These are phyloP conservation scores for Xylariaceae sp. DNA, from an alignment of 2,329 filamentous ascomycete genomes.

Conservation along the genomic window DNA sequence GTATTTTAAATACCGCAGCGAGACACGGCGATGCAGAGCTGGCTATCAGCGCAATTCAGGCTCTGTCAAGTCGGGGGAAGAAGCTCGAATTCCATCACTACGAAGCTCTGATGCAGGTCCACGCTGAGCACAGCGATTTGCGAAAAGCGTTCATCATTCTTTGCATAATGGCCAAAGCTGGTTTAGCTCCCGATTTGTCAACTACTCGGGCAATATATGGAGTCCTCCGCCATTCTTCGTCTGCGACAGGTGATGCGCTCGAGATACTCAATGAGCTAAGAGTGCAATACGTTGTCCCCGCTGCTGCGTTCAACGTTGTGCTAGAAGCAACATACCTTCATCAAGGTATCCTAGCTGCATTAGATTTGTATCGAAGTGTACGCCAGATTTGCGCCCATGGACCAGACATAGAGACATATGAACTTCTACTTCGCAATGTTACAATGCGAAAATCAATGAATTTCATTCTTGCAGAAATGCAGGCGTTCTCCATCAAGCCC, in stretches of 20 bases:
- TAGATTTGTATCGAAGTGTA: constrained; percentile 34
- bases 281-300: constrained; percentile 29
- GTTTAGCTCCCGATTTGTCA: constrained; percentile 49
- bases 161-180: constrained; percentile 66
- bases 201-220: constrained; percentile 61
- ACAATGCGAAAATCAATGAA: constrained; percentile 23
- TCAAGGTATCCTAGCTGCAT: constrained; percentile 20
- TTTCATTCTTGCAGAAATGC: constrained; percentile 35
- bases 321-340: constrained; percentile 30
- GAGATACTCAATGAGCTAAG: constrained; percentile 52
- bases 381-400: constrained; percentile 30
- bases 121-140: constrained; percentile 57
- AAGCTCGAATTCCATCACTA: constrained; percentile 67
- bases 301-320: constrained; percentile 37
- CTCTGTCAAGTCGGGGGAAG: constrained; percentile 55
- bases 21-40: constrained; percentile 63
- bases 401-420: constrained; percentile 33
- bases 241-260: constrained; percentile 49
- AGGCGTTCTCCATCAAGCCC: constrained; percentile 28
- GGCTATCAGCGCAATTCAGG: constrained; percentile 65
- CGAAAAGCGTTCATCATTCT: constrained; percentile 64
- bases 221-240: constrained; percentile 45
- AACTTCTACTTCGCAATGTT: constrained; percentile 29
- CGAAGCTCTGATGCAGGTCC: constrained; percentile 71
- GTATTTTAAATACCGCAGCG: constrained; percentile 69